These are phyloP conservation scores for Cyberlindnera xylosilytica DNA, from an alignment of 805 yeast genomes.

Conservation along the genomic window DNA sequence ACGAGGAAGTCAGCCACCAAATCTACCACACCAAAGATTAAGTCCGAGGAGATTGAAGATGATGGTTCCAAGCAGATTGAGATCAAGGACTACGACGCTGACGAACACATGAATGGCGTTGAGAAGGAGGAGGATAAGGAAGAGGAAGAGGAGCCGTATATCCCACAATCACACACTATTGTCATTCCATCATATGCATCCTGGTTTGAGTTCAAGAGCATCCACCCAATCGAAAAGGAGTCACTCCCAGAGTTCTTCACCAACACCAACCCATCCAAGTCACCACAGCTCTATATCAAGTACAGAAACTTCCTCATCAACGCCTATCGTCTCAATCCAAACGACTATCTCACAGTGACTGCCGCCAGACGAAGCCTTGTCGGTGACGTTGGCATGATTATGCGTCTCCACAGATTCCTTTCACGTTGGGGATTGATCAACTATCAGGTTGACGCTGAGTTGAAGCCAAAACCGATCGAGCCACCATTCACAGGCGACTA, in stretches of 20 bases:
- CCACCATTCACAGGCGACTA: constrained; percentile 78
- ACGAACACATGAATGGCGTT: constrained; percentile 4
- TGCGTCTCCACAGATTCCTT: constrained; percentile 79
- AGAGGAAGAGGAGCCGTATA: constrained; percentile 22
- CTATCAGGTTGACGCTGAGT: constrained; percentile 83
- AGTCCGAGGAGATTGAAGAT: constrained; percentile 13
- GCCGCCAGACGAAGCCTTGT: constrained; percentile 88
- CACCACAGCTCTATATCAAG: constrained; percentile 75
- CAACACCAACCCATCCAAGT: constrained; percentile 67
- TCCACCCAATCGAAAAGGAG: constrained; percentile 76
- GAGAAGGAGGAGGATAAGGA: constrained; percentile 13
- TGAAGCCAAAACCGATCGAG: constrained; percentile 63
- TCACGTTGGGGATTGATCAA: constrained; percentile 92
- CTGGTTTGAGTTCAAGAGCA: constrained; percentile 75
- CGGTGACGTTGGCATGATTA: constrained; percentile 86
- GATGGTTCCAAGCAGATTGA: constrained; percentile 14
- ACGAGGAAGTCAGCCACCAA: constrained; percentile 5
- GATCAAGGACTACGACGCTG: constrained; percentile 12
- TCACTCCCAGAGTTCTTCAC: constrained; percentile 87
- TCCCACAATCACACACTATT: constrained; percentile 74
- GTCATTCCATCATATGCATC: constrained; percentile 83
- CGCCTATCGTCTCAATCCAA: constrained; percentile 83
- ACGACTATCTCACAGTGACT: constrained; percentile 84
- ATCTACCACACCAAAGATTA: constrained; percentile 17
- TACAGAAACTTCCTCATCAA: constrained; percentile 88